Evolutionary conservation across 148 eudicot species (phyloP), one percentile per base, ranked within the genome.

Genomic region (Rhododendron vialii): DNA sequence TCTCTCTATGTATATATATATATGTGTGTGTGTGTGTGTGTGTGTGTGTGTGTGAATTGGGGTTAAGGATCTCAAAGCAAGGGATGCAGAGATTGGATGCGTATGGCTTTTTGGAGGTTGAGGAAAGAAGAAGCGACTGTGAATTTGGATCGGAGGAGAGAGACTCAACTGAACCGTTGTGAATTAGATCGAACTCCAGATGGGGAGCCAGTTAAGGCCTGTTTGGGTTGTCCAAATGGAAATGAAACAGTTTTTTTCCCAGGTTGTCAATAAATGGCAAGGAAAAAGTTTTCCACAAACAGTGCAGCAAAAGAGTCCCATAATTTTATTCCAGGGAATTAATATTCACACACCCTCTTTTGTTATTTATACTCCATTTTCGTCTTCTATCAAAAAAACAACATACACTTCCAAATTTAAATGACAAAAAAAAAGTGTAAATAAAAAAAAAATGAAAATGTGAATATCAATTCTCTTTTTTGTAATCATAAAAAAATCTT

Each of bases 151-250:
- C 33, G 75, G 35, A 69, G 17, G 12, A 12, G 35, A 22, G 45
- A 36, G 3, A 35, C 7, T 1, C 11, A 48, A 75, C 10, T 74
- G 14, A 30, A 74, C 20, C 35, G 78, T 30, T 11, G 7, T 35
- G 78, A 74, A 74, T 76, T 77, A 78, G 81, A 78, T 43, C 48
- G 48, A 33, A 78, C 81, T 78, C 28, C 28, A 78, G 53, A 78
- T 24, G 28, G 81, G 80, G 26, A 1, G 50, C 0, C 24, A 38
- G 0, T 76, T 5, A 76, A 41, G 80, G 48, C 26, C 5, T 22
- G 47, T 18, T 76, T 76, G 80, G 50, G 3, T 59, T 36, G 24
- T 76, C 80, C 11, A 76, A 41, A 73, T 33, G 77, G 17, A 73
- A 28, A 10, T 30, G 26, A 55, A 55, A 5, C 61, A 6, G 0